Evolutionary conservation across 140 eudicot genomes (phyloP), one percentile per base, ranked within the genome.

Genomic region (Anethum foeniculum): DNA sequence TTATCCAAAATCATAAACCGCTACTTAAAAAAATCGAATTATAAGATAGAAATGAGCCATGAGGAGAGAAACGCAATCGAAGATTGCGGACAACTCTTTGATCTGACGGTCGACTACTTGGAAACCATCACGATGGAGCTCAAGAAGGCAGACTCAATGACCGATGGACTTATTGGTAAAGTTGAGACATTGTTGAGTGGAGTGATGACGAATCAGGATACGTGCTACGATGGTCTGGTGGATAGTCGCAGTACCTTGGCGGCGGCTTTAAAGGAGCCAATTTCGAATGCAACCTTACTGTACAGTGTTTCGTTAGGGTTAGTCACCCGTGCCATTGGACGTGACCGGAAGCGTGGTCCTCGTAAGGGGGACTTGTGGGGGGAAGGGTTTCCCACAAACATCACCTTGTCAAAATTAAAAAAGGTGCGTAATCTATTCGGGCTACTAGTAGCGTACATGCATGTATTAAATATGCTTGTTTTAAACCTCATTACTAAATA

Each of bases 151-250:
- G 52, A 46, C 41, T 25, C n/a, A n/a, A 18, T 75, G 43, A 75
- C 79, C n/a, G 79, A 75, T 12, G 79, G 60, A 46, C 38, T 75
- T 47, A 47, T 75, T 15, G 79, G 39, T 27, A 75, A 75, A 47
- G 23, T 75, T 5, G 79, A 75, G 43, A 27, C 79, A 32, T 30
- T 75, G 62, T 75, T 75, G 79, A 75, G 79, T 47, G 64, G 60
- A 15, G 64, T 75, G 43, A 52, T 75, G 79, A 75, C 79, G 4
- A 75, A 75, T 75, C 79, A 75, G 62, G 39, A 75, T 28, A 75
- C 79, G 3, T 46, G 79, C 18, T 75, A 75, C 41, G 79, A 75
- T 47, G 79, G 79, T 0, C 62, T 75, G 4, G 41, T 75, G 11
- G 39, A 47, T 7, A 46, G 79, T 8, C 13, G 62, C 4, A 75